Evolutionary conservation across 2,329 filamentous ascomycete genomes (phyloP).

Genomic region (Diaporthe citrichinensis): DNA sequence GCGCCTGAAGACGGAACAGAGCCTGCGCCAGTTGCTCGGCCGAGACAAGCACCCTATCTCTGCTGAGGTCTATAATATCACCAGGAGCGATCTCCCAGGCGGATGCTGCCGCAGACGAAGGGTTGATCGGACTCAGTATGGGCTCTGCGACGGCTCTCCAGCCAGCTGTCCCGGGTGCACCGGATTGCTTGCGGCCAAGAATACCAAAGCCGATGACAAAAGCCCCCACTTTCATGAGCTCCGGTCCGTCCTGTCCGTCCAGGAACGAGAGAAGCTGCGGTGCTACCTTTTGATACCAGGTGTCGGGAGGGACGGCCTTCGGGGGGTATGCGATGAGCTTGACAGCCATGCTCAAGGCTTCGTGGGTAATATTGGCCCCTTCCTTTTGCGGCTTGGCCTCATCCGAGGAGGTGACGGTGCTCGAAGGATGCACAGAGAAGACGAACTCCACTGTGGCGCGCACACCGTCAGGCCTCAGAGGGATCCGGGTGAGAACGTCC

Average conservation of each 20-base stretch:
- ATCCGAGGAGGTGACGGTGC: slow-evolving; percentile 56
- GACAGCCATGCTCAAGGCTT: slow-evolving; percentile 75
- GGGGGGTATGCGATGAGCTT: slow-evolving; percentile 74
- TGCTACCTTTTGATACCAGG: slow-evolving; percentile 73
- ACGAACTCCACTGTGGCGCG: slow-evolving; percentile 79
- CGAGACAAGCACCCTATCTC: slow-evolving; percentile 60
- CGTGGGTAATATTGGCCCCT: slow-evolving; percentile 76
- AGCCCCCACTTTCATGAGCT: slow-evolving; percentile 70
- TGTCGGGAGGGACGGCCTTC: slow-evolving; percentile 63
- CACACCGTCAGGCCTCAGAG: slow-evolving; percentile 74
- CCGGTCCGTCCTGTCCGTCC: slow-evolving; percentile 71
- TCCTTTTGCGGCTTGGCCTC: slow-evolving; percentile 63
- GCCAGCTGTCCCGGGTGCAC: slow-evolving; percentile 72
- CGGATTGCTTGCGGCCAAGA: slow-evolving; percentile 73
- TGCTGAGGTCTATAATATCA: slow-evolving; percentile 62
- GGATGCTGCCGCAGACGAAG: slow-evolving; percentile 43
- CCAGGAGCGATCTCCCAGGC: slow-evolving; percentile 45
- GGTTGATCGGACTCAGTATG: slow-evolving; percentile 67
- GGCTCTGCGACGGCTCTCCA: slow-evolving; percentile 75
- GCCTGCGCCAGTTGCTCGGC: slow-evolving; percentile 63
- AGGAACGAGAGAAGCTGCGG: slow-evolving; percentile 74
- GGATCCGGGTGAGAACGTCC: slow-evolving; percentile 70
- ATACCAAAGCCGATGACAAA: slow-evolving; percentile 78
- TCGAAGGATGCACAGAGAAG: slow-evolving; percentile 75
- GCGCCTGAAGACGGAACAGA: slow-evolving; percentile 67